Conservation (phyloP, 1,139 yeast species). For the Meyerozyma athensensis region DNA sequence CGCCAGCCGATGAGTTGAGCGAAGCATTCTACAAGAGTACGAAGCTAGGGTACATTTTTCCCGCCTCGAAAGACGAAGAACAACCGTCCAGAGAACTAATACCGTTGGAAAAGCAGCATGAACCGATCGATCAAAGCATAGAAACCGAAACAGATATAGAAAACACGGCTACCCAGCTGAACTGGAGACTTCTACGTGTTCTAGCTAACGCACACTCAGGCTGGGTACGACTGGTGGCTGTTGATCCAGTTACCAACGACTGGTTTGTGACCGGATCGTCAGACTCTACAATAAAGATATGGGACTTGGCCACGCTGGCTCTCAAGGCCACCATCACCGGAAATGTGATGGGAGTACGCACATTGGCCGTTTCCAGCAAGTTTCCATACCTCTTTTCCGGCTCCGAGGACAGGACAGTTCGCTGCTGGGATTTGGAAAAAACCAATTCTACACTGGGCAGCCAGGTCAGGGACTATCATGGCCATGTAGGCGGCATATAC, state of each 20-base stretch:
- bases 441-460: slow-evolving; percentile 56
- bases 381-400: slow-evolving; percentile 90
- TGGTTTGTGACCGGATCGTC: slow-evolving; percentile 93
- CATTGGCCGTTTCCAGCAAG: slow-evolving; percentile 63
- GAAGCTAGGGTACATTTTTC: slow-evolving; percentile 22
- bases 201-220: slow-evolving; percentile 85
- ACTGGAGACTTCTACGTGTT: slow-evolving; percentile 69
- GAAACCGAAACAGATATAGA: neutral
- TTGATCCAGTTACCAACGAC: slow-evolving; percentile 76
- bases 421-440: slow-evolving; percentile 94
- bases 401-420: slow-evolving; percentile 90
- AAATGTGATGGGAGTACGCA: slow-evolving; percentile 85
- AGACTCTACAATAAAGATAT: slow-evolving; percentile 83
- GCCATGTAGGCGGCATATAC: slow-evolving; percentile 89
- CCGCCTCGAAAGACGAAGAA: neutral
- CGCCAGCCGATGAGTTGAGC: slow-evolving; percentile 27
- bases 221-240: slow-evolving; percentile 77
- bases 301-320: slow-evolving; percentile 79
- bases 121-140: neutral
- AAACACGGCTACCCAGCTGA: neutral
- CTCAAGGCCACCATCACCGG: slow-evolving; percentile 79
- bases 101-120: neutral
- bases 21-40: slow-evolving; percentile 29
- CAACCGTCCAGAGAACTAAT: neutral
- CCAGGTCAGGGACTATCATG: slow-evolving; percentile 80